These are phyloP conservation scores for Clarireedia sp. DNA, from an alignment of 2,329 filamentous ascomycete genomes.

Conservation along the genomic window DNA sequence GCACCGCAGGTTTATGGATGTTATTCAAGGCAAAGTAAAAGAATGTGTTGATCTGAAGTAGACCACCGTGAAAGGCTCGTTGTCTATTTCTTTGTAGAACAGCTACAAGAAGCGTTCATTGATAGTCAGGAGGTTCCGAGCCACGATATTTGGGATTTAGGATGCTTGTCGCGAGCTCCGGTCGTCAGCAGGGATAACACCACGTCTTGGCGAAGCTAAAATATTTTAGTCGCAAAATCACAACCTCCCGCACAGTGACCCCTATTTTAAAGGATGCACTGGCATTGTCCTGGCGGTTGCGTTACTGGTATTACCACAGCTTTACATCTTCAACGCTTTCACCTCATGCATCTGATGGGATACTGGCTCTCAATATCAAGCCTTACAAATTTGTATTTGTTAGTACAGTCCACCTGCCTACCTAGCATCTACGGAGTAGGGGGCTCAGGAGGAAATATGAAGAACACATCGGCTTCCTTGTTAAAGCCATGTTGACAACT, in stretches of 20 bases:
- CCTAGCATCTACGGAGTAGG: neutral
- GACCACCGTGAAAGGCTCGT: constrained; percentile 10
- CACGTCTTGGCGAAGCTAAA: constrained; percentile 7
- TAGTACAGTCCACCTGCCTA: too few species aligned
- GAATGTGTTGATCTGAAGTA: constrained; percentile 7
- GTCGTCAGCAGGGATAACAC: constrained; percentile 5
- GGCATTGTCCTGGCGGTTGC: neutral
- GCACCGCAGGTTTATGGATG: constrained; percentile 5
- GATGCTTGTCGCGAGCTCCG: constrained; percentile 9
- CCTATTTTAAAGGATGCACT: constrained; percentile 1
- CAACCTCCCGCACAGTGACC: neutral
- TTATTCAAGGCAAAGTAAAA: constrained; percentile 1
- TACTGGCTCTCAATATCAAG: neutral
- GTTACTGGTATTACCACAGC: neutral
- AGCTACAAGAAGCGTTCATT: constrained; percentile 7
- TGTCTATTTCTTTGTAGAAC: constrained; percentile 5
- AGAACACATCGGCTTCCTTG: neutral
- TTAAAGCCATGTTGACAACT: neutral
- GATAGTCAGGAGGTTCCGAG: constrained; percentile 8
- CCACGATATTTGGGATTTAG: constrained; percentile 9
- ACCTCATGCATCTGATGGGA: too few species aligned
- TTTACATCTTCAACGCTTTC: too few species aligned
- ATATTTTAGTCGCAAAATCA: constrained; percentile 5
- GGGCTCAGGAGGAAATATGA: neutral
- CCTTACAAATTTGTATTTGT: too few species aligned